phyloP scores from a whole-genome alignment of 2,329 filamentous ascomycete species.

The Alternaria hordeiaustralica region DNA sequence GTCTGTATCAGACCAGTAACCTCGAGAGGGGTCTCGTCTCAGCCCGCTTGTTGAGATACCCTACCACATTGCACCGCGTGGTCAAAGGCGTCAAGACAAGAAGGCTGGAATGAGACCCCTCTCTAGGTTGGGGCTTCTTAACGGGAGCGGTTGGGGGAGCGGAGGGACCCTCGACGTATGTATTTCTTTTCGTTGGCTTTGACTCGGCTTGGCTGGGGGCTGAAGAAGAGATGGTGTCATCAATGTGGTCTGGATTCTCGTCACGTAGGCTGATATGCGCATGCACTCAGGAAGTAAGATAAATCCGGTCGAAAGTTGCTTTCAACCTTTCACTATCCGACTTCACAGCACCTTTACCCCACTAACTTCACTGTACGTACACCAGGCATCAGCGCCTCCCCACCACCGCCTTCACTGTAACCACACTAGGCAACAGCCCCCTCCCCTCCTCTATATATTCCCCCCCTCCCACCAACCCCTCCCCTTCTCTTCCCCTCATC shows the following conservation, averaged over 20 bases:
- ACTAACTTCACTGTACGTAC: not conserved
- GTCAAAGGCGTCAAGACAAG: not conserved
- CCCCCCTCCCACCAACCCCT: too few species aligned
- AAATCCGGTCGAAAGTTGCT: not conserved
- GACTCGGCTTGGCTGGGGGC: not conserved
- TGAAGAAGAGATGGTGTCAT: not conserved
- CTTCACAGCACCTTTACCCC: not conserved
- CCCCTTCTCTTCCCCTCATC: not conserved
- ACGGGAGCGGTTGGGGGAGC: not conserved
- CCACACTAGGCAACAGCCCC: not conserved
- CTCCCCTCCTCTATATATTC: not conserved
- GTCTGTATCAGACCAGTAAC: not conserved
- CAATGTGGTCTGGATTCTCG: rapidly evolving
- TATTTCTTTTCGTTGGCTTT: not conserved
- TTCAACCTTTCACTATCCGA: not conserved
- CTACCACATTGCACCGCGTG: too few species aligned
- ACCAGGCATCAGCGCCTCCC: not conserved
- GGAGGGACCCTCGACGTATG: not conserved
- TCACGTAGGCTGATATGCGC: too few species aligned
- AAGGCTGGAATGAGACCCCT: not conserved
- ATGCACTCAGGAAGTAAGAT: not conserved
- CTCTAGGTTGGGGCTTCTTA: not conserved
- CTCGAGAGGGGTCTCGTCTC: not conserved
- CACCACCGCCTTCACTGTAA: not conserved
- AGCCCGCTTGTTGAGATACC: not conserved